Percentiles rank a stretch among this genome's conserved stretches.
phyloP scores from a whole-genome alignment of 2,329 filamentous ascomycete species.

The Raffaelea ambrosiae region DNA sequence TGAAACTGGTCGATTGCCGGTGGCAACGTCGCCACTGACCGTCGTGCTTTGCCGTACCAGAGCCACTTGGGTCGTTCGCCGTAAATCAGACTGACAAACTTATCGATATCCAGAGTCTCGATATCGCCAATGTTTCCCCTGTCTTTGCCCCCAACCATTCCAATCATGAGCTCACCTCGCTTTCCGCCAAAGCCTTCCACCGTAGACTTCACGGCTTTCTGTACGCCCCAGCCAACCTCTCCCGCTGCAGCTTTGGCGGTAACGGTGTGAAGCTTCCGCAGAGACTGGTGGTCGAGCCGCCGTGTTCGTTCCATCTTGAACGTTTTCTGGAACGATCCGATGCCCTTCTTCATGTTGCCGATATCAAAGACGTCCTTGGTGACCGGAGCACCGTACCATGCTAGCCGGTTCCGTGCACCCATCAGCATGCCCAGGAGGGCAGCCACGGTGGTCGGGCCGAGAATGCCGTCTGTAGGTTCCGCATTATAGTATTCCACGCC shows the following conservation, averaged over 20 bases:
- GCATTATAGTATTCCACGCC: slow-evolving; percentile 87
- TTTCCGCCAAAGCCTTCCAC: slow-evolving; percentile 91
- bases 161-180: slow-evolving; percentile 87
- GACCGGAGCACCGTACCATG: slow-evolving; percentile 75
- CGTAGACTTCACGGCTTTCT: slow-evolving; percentile 88
- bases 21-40: slow-evolving; percentile 33
- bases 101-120: slow-evolving; percentile 83
- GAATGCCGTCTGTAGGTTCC: slow-evolving; percentile 84
- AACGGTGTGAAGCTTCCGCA: slow-evolving; percentile 70
- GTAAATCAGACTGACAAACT: slow-evolving; percentile 66
- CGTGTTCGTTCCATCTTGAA: slow-evolving; percentile 72
- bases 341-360: slow-evolving; percentile 70
- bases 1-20: slow-evolving; percentile 18
- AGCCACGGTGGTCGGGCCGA: slow-evolving; percentile 86
- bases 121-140: slow-evolving; percentile 87
- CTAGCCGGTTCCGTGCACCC: slow-evolving; percentile 81
- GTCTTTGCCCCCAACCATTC: slow-evolving; percentile 81
- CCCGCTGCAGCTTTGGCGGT: slow-evolving; percentile 85
- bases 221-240: slow-evolving; percentile 85
- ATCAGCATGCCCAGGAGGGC: slow-evolving; percentile 81
- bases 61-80: slow-evolving; percentile 88
- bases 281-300: slow-evolving; percentile 72
- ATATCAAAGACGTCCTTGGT: slow-evolving; percentile 89
- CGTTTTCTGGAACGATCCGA: slow-evolving; percentile 82
- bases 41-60: slow-evolving; percentile 83